Percentiles rank a stretch among this genome's conserved stretches.
Evolutionary conservation across 2,329 filamentous ascomycete species (phyloP).

Genomic region (Aspergillus sp.): DNA sequence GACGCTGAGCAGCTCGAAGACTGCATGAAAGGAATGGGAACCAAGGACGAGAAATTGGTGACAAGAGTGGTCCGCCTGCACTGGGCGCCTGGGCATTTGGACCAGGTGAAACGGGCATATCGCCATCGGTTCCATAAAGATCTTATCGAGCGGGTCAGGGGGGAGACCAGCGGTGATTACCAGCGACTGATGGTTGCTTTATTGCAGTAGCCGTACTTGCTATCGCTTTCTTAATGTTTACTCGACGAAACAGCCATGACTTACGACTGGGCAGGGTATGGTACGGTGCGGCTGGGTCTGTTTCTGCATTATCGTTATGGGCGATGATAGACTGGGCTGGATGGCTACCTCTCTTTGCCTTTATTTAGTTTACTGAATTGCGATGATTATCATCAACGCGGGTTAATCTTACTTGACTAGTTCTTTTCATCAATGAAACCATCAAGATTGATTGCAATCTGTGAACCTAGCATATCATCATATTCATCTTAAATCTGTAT

Average conservation of each 20-base stretch:
- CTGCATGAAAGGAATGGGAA: constrained; percentile 82
- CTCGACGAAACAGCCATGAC: background rate
- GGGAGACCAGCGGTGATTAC: constrained; percentile 86
- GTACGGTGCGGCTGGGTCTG: background rate
- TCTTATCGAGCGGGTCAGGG: constrained; percentile 69
- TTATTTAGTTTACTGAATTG: no score
- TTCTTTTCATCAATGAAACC: no score
- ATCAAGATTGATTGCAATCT: no score
- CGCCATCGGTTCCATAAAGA: constrained; percentile 68
- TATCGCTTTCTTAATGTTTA: background rate
- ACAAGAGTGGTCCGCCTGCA: constrained; percentile 77
- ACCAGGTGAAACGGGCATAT: constrained; percentile 78
- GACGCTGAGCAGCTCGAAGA: constrained; percentile 83
- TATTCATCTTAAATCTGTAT: rapidly evolving
- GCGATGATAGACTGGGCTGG: no score
- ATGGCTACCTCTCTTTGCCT: no score
- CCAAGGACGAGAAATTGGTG: constrained; percentile 78
- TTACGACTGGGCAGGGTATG: background rate
- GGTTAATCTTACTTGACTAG: no score
- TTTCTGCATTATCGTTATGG: no score
- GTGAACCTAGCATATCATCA: no score
- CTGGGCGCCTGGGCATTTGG: constrained; percentile 76
- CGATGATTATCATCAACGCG: no score
- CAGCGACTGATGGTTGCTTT: constrained; percentile 72
- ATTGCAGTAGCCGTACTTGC: constrained; percentile 40